phyloP scores from a whole-genome alignment of 129 eudicot genomes.

The Gnaphalium uliginosum region DNA sequence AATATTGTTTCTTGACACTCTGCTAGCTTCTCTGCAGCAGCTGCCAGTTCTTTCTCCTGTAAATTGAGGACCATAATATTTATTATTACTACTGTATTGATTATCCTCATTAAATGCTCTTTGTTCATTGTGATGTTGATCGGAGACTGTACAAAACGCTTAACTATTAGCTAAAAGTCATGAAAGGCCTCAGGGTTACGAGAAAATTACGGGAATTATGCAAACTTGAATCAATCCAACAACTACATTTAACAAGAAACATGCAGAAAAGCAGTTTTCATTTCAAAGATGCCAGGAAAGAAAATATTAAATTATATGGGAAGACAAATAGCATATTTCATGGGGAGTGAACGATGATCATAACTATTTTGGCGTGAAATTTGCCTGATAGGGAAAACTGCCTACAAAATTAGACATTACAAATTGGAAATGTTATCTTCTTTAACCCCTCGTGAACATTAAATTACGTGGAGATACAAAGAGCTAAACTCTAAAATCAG shows the following conservation, averaged over 20 bases:
- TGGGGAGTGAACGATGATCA: constrained; percentile 2
- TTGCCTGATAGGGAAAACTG: background rate
- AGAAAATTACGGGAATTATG: background rate
- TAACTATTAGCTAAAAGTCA: background rate
- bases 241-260: background rate
- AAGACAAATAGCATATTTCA: background rate
- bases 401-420: background rate
- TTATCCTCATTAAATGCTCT: background rate
- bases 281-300: background rate
- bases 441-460: constrained; percentile 15
- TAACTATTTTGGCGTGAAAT: constrained; percentile 5
- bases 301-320: background rate
- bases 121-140: background rate
- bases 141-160: background rate
- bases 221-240: background rate
- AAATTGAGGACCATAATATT: background rate
- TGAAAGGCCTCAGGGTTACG: background rate
- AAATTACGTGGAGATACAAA: background rate
- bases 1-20: constrained; percentile 95
- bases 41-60: constrained; percentile 82
- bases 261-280: background rate
- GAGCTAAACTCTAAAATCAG: constrained; percentile 5
- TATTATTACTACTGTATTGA: constrained; percentile 3
- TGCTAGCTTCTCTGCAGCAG: constrained; percentile 94
- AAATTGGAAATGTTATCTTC: background rate